Evolutionary conservation across 1,284 basidiomycete genomes (phyloP), one percentile per base, ranked within the genome.

Genomic region (Leccinum fuscescens): DNA sequence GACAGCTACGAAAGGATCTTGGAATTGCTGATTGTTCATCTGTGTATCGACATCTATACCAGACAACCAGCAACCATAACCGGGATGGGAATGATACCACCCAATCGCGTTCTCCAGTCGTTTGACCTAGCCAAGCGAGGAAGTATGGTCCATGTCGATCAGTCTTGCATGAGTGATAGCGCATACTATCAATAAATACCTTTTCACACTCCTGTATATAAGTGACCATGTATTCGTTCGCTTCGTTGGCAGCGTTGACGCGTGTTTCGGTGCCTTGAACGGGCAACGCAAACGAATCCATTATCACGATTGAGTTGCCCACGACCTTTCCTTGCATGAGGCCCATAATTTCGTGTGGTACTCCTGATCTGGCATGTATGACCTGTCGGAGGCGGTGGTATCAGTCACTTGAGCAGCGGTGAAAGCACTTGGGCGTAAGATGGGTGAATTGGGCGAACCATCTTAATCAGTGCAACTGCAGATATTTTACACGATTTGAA

Each of bases 81-180:
- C 95, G 3, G 96, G 95, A 78, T 98, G 95, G 51, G 94, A 97
- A 74, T 99, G 96, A 74, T 99, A 99, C 96, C 96, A 99, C n/a
- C 96, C 96, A 61, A 98, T 90, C 4, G 90, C 88, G 69, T 97
- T 88, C 73, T 98, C 96, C 17, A 88, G 75, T 62, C 94, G 83
- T 12, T 87, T 89, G 12, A 90, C 91, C 90, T 94, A 65, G 9
- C 3, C 49, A 20, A 48, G 9, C 5, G 4, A 44, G n/a, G 17
- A 20, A 15, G 31, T 24, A 17, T 3, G 3, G 8, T 42, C 20
- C 15, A 24, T 5, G 8, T n/a, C 2, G 7, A 31, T 67, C 17
- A 58, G 37, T 29, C 24, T 29, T 17, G 12, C 6, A 17, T n/a
- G 1, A n/a, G 15, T 17, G 7, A 20, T 20, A 22, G 46, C 31